These are phyloP conservation scores for Cyathus striatus DNA, from an alignment of 768 basidiomycete genomes.

Conservation along the genomic window DNA sequence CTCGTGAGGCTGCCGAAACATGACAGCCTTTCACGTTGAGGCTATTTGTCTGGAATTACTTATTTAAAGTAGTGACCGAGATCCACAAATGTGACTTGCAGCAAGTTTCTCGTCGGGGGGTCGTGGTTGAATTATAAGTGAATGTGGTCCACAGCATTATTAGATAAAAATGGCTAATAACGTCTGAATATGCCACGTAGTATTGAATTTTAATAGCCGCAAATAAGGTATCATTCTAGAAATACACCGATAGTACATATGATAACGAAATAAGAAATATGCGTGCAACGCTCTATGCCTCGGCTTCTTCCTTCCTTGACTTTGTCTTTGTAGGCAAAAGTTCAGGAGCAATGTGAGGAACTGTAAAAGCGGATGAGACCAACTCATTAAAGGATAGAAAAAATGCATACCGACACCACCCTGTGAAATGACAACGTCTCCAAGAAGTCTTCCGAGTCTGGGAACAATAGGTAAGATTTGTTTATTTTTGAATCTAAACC, in stretches of 20 bases:
- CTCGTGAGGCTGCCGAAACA: too few relatives aligned
- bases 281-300: not conserved
- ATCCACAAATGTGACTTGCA: too few relatives aligned
- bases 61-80: too few relatives aligned
- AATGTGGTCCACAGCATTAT: too few relatives aligned
- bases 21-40: too few relatives aligned
- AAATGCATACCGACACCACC: constrained; percentile 63
- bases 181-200: too few relatives aligned
- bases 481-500: not conserved
- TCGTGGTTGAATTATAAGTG: too few relatives aligned
- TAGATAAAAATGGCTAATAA: too few relatives aligned
- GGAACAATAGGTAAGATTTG: not conserved
- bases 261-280: constrained; percentile 4
- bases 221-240: constrained; percentile 5
- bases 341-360: constrained; percentile 32
- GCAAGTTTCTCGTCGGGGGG: too few relatives aligned
- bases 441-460: constrained; percentile 76
- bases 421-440: constrained; percentile 84
- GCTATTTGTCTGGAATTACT: too few relatives aligned
- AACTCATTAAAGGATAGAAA: not conserved
- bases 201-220: constrained; percentile 1
- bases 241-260: constrained; percentile 4
- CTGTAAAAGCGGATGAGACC: constrained; percentile 4
- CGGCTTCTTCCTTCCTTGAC: constrained; percentile 22
- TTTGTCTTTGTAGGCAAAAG: constrained; percentile 34